Evolutionary conservation across 2,329 filamentous ascomycete species (phyloP).

Genomic region (Didymella lethalis): DNA sequence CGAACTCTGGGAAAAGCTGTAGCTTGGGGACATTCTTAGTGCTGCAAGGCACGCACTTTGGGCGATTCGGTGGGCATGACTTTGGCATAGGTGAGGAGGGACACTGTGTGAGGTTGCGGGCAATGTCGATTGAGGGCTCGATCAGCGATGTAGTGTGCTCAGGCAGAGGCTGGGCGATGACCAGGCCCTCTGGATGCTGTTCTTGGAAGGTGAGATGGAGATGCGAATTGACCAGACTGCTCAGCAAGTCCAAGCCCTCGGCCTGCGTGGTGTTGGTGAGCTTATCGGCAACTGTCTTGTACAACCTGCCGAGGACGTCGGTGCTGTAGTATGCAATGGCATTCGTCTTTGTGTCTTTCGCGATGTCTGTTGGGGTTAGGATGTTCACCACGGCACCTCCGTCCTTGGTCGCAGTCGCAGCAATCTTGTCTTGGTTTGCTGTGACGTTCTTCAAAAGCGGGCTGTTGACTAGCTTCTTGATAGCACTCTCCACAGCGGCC

Average conservation of each 20-base stretch:
- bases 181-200: conserved; percentile 76
- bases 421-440: conserved; percentile 68
- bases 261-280: conserved; percentile 62
- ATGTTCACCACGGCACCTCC: conserved; percentile 69
- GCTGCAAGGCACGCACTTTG: conserved; percentile 75
- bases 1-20: conserved; percentile 70
- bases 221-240: conserved; percentile 81
- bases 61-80: conserved; percentile 84
- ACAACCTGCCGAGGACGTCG: conserved; percentile 67
- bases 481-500: conserved; percentile 53
- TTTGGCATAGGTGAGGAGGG: conserved; percentile 74
- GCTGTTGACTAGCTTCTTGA: conserved; percentile 52
- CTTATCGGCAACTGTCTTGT: conserved; percentile 70
- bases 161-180: conserved; percentile 80
- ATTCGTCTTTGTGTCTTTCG: conserved; percentile 68
- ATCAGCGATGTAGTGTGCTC: conserved; percentile 77
- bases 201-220: conserved; percentile 87
- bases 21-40: conserved; percentile 70
- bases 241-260: conserved; percentile 70
- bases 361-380: conserved; percentile 64
- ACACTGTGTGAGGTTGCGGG: conserved; percentile 77
- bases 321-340: conserved; percentile 81
- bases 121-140: conserved; percentile 73
- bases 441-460: conserved; percentile 63
- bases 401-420: conserved; percentile 59